Evolutionary conservation across 176 grass and related monocot genomes (phyloP).

Genomic region (Phoenix dactylifera): DNA sequence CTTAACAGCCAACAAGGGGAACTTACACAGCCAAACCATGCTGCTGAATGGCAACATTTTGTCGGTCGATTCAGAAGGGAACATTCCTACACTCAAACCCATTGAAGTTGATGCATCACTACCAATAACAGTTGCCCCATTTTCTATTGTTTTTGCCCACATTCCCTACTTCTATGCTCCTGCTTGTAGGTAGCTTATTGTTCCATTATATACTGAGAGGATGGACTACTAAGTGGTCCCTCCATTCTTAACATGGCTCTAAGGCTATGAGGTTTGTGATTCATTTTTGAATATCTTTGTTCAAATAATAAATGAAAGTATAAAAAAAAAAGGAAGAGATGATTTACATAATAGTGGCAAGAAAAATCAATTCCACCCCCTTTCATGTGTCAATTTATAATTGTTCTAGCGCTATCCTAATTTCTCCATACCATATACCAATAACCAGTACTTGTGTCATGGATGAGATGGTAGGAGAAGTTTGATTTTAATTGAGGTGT

Average conservation of each 20-base stretch:
- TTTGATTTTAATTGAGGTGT: too few species aligned
- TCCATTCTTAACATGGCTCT: slow-evolving; percentile 34
- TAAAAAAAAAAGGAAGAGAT: slow-evolving; percentile 1
- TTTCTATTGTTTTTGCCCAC: slow-evolving; percentile 81
- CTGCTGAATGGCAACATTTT: slow-evolving; percentile 67
- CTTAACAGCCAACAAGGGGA: slow-evolving; percentile 56
- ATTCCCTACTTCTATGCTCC: slow-evolving; percentile 62
- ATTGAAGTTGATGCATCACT: slow-evolving; percentile 35
- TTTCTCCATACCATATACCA: too few species aligned
- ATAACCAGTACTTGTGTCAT: too few species aligned
- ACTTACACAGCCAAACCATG: slow-evolving; percentile 83
- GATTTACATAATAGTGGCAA: slow-evolving; percentile 17
- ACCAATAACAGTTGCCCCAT: slow-evolving; percentile 59
- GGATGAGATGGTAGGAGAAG: too few species aligned
- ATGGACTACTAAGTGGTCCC: slow-evolving; percentile 66
- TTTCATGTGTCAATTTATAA: slow-evolving; percentile 15
- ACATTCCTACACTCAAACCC: slow-evolving; percentile 61
- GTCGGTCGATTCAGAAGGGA: slow-evolving; percentile 35
- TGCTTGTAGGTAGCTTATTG: slow-evolving; percentile 48
- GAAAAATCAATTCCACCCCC: background rate
- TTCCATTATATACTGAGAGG: slow-evolving; percentile 15
- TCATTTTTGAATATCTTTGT: slow-evolving; percentile 30
- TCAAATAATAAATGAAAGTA: slow-evolving; percentile 3
- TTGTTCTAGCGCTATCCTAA: background rate
- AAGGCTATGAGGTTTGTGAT: slow-evolving; percentile 45